phyloP scores from a whole-genome alignment of 345 rosid species.

The Sonneratia alba region DNA sequence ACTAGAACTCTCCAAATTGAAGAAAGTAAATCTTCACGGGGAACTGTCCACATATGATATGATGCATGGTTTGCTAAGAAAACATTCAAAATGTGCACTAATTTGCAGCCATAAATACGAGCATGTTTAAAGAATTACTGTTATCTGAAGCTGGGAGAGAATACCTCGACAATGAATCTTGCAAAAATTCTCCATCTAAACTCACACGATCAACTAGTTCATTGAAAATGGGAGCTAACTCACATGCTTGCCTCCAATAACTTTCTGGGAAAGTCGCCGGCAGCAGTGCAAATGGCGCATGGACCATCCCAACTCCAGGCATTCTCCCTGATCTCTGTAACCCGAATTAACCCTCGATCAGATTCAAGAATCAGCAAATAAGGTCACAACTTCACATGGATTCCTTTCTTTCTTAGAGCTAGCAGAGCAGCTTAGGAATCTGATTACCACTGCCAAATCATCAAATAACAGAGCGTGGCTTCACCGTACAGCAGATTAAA shows the following conservation, averaged over 20 bases:
- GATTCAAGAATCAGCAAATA: background rate
- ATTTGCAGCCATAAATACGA: background rate
- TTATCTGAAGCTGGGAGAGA: background rate
- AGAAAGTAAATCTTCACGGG: background rate
- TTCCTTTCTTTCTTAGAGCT: background rate
- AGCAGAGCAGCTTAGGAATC: background rate
- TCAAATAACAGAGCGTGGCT: background rate
- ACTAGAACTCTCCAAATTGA: background rate
- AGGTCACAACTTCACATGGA: background rate
- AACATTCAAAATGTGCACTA: background rate
- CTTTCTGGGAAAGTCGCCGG: slow-evolving; percentile 64
- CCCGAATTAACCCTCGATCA: background rate
- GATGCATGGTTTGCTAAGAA: background rate
- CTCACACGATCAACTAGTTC: slow-evolving; percentile 92
- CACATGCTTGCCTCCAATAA: slow-evolving; percentile 77
- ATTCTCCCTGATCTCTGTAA: slow-evolving; percentile 71
- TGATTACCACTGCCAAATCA: background rate
- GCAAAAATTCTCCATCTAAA: slow-evolving; percentile 80
- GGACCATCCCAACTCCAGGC: slow-evolving; percentile 89
- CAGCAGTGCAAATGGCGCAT: slow-evolving; percentile 78
- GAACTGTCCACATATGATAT: background rate
- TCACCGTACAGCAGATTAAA: background rate
- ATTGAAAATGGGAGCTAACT: slow-evolving; percentile 84
- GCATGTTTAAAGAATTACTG: background rate
- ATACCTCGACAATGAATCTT: slow-evolving; percentile 74